phyloP scores from a whole-genome alignment of 2,329 filamentous ascomycete genomes.

The Hypoxylon rubiginosum region DNA sequence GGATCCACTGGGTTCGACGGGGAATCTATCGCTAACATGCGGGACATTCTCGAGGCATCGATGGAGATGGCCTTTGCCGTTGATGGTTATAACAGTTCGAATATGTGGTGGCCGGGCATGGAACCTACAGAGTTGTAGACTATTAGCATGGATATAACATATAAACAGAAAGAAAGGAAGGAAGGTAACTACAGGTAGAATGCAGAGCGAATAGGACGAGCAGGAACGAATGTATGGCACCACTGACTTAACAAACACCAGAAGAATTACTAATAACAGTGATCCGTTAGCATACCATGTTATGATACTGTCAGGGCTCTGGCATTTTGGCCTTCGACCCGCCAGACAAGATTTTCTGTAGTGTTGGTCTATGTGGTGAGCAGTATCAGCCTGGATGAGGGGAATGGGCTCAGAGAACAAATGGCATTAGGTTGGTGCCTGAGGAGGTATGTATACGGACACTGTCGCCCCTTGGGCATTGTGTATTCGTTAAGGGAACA shows the following conservation, averaged over 20 bases:
- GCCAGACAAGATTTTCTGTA: too few species aligned
- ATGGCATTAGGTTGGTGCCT: too few species aligned
- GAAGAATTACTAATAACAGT: background rate
- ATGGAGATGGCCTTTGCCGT: slow-evolving; percentile 34
- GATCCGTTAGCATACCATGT: too few species aligned
- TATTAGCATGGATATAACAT: background rate
- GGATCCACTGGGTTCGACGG: slow-evolving; percentile 21
- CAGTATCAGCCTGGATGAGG: too few species aligned
- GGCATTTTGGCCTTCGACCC: too few species aligned
- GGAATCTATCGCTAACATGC: slow-evolving; percentile 23
- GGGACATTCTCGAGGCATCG: slow-evolving; percentile 23
- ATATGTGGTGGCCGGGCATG: slow-evolving; percentile 26
- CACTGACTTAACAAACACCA: background rate
- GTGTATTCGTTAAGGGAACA: too few species aligned
- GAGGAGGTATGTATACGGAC: too few species aligned
- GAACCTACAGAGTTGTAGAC: slow-evolving; percentile 4
- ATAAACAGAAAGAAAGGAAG: background rate
- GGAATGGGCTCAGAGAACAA: too few species aligned
- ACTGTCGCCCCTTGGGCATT: too few species aligned
- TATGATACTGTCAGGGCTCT: too few species aligned
- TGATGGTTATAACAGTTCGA: slow-evolving; percentile 26
- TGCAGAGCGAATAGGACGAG: background rate
- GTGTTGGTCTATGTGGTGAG: too few species aligned
- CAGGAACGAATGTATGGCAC: background rate
- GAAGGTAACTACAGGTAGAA: background rate